Base-by-base conservation (phyloP, 2,329 filamentous ascomycete species). In the Oidium heveae region DNA sequence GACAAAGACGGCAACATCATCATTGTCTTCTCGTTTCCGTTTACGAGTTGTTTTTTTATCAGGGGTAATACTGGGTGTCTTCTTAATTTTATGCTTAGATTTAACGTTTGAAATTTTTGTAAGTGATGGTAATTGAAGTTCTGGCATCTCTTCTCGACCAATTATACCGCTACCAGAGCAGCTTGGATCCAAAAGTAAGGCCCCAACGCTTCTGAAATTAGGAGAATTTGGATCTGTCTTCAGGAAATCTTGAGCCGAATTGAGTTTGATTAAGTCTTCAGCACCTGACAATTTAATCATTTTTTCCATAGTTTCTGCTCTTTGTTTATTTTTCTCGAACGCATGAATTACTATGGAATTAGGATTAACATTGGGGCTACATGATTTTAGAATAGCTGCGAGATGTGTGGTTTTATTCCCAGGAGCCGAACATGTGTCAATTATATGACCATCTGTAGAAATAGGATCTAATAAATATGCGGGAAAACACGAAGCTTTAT, bases 331-430 rank as follows among this genome's bases (percentile, higher is more conserved):
- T 62, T 84, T 84, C 65, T 94, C 86, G 62, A 86, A 91, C 0
- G 86, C 86, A 59, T 80, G 79, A 24, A 98, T 80, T 22, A 66
- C 72, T 52, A 70, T 68, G 16, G 61, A 57, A 55, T 57, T 59
- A 46, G 60, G 63, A 24, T 64, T 61, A 1, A 58, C 57, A 4
- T 60, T 61, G 15, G 58, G 41, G 52, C 67, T 69, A 54, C 66
- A 70, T 52, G 60, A 59, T 3, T 59, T 52, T 1, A 91, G 63
- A 4, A 95, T 77, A 1, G 86, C 83, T 0, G 88, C 87, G 50
- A 94, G 69, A 66, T 96, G 91, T 8, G 89, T 96, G 1, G 91
- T 96, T 69, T 98, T 98, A 67, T 98, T 98, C 6, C 91, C 91
- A 1, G 91, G 91, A 0, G 91, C 91, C 0, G 91, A 86, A 65